Evolutionary conservation across 164 flowering plant species (phyloP), one percentile per base, ranked within the genome.

Genomic region (Euptelea pleiosperma): DNA sequence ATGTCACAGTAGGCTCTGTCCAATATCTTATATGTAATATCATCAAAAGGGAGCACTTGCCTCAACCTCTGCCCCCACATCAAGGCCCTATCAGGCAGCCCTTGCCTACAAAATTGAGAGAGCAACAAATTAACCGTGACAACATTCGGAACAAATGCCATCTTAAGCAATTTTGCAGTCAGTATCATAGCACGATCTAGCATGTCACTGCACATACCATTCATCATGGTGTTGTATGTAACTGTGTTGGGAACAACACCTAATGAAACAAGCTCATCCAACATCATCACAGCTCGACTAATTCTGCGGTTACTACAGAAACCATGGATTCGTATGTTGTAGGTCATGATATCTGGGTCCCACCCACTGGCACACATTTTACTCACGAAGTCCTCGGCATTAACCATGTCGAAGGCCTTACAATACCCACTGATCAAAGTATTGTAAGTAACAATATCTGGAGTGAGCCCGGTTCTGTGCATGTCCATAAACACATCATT

Each of bases 191-290:
- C 90, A 51, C 76, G 84, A 41, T 87, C 92, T 25, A 86, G 71
- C 49, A 80, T 68, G 64, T 84, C 94, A 68, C 70, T 51, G 63
- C 96, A 93, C 58, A 81, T 63, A 59, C 79, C 94, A 69, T 75
- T 85, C 65, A 93, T 42, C 78, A 90, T 64, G 31, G 82, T 88
- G 74, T 90, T 90, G 72, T 90, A 93, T 8, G 97, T 93, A 24
- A 86, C 85, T 16, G 88, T 83, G 61, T 85, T 62, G 8, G 90
- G 97, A 69, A 78, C 66, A 65, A 88, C 22, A 56, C 97, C 97
- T 1, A 63, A 51, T 14, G 83, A 66, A 56, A 88, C 67, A 65
- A 90, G 89, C 70, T 82, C 84, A 68, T 90, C 78, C 50, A 93
- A 74, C 76, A 86, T 58, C 67, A 61, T 74, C 37, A 85, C 77